A percentile compares a stretch with the other conserved stretches of the same genome.
Conservation (phyloP, 331 rosid species). For the Acacia pycnantha region DNA sequence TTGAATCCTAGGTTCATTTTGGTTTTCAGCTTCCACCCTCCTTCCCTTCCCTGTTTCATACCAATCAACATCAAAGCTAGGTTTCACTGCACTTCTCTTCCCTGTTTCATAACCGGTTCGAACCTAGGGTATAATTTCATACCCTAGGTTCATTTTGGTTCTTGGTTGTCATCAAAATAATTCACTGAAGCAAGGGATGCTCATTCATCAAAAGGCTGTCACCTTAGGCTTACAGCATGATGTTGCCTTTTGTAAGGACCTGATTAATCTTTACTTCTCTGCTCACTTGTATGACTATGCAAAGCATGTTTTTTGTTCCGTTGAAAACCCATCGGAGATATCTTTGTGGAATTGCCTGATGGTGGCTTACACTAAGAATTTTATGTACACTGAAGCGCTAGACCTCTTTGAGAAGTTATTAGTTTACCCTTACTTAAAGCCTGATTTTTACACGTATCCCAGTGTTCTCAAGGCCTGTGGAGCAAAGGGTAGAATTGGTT, state of each 20-base stretch:
- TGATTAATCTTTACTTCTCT: conserved; percentile 58
- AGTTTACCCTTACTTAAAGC: conserved; percentile 36
- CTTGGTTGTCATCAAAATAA: too few relatives aligned
- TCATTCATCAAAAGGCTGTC: conserved; percentile 61
- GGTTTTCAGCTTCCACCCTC: too few relatives aligned
- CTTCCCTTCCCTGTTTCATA: too few relatives aligned
- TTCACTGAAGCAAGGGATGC: conserved; percentile 55
- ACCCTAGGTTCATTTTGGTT: too few relatives aligned
- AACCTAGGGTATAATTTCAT: too few relatives aligned
- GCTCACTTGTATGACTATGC: conserved; percentile 48
- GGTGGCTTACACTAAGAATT: conserved; percentile 63
- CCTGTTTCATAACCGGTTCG: too few relatives aligned
- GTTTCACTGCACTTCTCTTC: too few relatives aligned
- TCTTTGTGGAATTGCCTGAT: conserved; percentile 74
- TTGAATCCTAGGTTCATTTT: too few relatives aligned
- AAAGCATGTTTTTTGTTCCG: conserved; percentile 46
- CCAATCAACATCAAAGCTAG: too few relatives aligned
- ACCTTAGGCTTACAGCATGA: conserved; percentile 58
- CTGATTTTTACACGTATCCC: conserved; percentile 71
- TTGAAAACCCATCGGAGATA: conserved; percentile 46
- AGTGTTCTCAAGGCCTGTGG: conserved; percentile 78
- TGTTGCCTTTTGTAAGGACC: conserved; percentile 43
- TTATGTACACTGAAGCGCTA: conserved; percentile 60
- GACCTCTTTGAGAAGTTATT: conserved; percentile 48
- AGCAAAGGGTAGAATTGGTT: conserved; percentile 41